Evolutionary conservation across 306 rosid species (phyloP).

Genomic region (Bauhinia variegata): DNA sequence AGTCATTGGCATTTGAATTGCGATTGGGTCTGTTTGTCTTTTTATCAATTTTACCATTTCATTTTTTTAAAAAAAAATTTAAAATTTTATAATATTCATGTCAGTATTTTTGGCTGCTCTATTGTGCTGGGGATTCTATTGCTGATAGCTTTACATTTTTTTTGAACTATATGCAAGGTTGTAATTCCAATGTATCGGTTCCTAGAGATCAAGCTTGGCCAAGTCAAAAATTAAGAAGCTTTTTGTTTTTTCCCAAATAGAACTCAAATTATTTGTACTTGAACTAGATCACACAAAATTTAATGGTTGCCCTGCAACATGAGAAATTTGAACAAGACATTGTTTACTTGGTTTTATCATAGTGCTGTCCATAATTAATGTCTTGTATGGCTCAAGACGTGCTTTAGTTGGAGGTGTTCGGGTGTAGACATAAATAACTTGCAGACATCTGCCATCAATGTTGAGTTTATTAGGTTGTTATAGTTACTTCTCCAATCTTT

Average conservation of each 20-base stretch:
- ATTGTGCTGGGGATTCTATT: not conserved
- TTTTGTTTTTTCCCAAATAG: not conserved
- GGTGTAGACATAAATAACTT: slow-evolving; percentile 10
- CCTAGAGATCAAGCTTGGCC: not conserved
- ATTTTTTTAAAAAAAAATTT: too few species aligned
- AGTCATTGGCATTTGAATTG: too few species aligned
- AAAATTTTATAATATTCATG: not conserved
- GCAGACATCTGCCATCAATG: not conserved
- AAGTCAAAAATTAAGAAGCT: slow-evolving; percentile 8
- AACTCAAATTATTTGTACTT: not conserved
- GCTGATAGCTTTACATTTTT: not conserved
- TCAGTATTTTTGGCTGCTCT: not conserved
- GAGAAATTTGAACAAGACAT: slow-evolving; percentile 7
- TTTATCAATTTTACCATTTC: not conserved
- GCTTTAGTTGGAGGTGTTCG: slow-evolving; percentile 2
- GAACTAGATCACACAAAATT: not conserved
- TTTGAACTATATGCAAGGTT: not conserved
- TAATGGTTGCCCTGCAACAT: not conserved
- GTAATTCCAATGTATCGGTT: not conserved
- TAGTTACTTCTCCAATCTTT: too few species aligned
- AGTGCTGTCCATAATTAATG: not conserved
- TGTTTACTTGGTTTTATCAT: slow-evolving; percentile 8
- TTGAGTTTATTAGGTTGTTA: too few species aligned
- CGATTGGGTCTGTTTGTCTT: not conserved
- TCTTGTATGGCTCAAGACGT: slow-evolving; percentile 12